Conservation (phyloP, 139 green algal genomes). For the Diplosphaera chodatii region DNA sequence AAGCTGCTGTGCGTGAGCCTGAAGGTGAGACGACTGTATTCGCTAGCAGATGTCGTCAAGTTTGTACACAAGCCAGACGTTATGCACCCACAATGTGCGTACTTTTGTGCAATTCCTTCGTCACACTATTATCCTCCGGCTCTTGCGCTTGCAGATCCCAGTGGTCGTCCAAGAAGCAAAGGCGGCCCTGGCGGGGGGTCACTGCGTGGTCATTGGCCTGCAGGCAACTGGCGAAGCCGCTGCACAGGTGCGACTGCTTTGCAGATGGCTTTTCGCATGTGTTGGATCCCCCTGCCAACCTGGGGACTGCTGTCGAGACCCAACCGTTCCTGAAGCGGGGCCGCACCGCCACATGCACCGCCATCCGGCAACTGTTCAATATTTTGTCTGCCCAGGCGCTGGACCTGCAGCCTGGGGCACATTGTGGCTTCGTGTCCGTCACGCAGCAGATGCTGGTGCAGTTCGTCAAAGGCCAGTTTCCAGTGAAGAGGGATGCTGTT, state of each 20-base stretch:
- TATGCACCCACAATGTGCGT: no score
- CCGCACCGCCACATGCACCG: no score
- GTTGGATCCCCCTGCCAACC: no score
- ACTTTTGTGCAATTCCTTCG: no score
- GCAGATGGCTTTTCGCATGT: conserved; percentile 22
- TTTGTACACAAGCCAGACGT: no score
- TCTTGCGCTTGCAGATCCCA: conserved; percentile 41
- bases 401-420: conserved; percentile 43
- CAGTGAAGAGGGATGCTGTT: conserved; percentile 26
- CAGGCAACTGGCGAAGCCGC: conserved; percentile 55
- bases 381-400: conserved; percentile 19
- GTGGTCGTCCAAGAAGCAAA: conserved; percentile 59
- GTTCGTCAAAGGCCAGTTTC: conserved; percentile 66
- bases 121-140: background rate
- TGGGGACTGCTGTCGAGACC: no score
- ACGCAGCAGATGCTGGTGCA: conserved; percentile 71
- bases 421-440: conserved; percentile 58
- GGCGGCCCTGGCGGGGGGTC: conserved; percentile 39
- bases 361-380: no score
- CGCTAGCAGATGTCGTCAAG: background rate
- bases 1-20: conserved; percentile 80
- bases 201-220: conserved; percentile 75
- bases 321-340: no score
- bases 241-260: conserved; percentile 5
- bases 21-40: conserved; percentile 41